phyloP scores from a whole-genome alignment of 768 basidiomycete genomes.

The Jaapia argillacea region DNA sequence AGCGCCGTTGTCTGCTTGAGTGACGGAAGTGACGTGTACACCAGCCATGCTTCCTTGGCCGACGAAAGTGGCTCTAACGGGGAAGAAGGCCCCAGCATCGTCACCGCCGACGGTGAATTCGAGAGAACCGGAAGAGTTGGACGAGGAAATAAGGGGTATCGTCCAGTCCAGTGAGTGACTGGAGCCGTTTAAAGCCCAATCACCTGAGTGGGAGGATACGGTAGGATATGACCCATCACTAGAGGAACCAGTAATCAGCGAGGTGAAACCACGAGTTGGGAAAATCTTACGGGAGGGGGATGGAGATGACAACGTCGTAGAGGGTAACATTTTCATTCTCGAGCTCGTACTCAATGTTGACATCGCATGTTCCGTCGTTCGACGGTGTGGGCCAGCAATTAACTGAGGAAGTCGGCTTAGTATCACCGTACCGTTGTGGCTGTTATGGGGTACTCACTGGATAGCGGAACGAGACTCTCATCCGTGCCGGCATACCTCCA shows the following conservation, averaged over 20 bases:
- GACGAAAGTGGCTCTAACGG: slow-evolving; percentile 75
- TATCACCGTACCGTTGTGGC: background rate
- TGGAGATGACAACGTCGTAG: slow-evolving; percentile 80
- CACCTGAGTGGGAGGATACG: slow-evolving; percentile 64
- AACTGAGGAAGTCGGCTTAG: slow-evolving; percentile 34
- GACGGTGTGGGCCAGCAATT: slow-evolving; percentile 96
- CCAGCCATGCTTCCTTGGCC: slow-evolving; percentile 77
- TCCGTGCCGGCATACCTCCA: slow-evolving; percentile 91
- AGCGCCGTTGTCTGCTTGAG: slow-evolving; percentile 37
- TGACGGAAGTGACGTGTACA: slow-evolving; percentile 51
- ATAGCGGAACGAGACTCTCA: slow-evolving; percentile 84
- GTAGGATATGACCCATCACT: slow-evolving; percentile 81
- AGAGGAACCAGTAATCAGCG: slow-evolving; percentile 4
- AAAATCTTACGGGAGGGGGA: slow-evolving; percentile 79
- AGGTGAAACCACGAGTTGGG: background rate
- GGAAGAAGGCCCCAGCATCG: slow-evolving; percentile 83
- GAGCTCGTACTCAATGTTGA: slow-evolving; percentile 96
- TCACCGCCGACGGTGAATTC: slow-evolving; percentile 87
- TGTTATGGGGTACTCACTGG: slow-evolving; percentile 48
- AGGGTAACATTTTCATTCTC: slow-evolving; percentile 75
- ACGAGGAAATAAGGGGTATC: slow-evolving; percentile 53
- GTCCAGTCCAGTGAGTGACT: slow-evolving; percentile 83
- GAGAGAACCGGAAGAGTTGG: slow-evolving; percentile 71
- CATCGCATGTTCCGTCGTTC: slow-evolving; percentile 86
- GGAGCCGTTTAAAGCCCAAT: slow-evolving; percentile 75